These are phyloP conservation scores for Toxoplasma gondii DNA, from an alignment of 169 alveolate genomes.

Conservation along the genomic window DNA sequence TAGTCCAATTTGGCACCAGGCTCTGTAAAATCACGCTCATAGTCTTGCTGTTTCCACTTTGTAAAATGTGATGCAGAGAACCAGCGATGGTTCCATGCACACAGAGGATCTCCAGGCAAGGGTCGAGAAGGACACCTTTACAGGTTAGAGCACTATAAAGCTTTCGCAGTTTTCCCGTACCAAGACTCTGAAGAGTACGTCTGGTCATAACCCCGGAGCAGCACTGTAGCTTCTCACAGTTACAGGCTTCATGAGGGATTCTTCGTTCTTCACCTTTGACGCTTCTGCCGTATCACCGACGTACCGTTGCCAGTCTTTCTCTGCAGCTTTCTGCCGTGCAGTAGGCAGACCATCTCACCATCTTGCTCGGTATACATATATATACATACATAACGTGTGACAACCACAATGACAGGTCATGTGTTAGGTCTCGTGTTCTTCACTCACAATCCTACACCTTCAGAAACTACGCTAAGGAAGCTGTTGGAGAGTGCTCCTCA, in stretches of 20 bases:
- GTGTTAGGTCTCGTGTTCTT: neutral
- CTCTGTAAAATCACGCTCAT: too few species aligned
- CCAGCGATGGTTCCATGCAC: neutral
- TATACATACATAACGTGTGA: neutral
- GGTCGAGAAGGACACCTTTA: neutral
- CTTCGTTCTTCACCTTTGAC: too few species aligned
- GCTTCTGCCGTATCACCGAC: too few species aligned
- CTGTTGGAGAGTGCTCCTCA: neutral
- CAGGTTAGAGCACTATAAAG: neutral
- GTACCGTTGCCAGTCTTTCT: neutral
- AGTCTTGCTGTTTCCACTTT: too few species aligned
- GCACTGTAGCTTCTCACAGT: neutral
- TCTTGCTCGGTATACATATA: neutral
- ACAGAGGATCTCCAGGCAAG: neutral
- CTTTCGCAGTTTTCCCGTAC: neutral
- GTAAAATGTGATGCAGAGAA: neutral
- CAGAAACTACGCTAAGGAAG: neutral
- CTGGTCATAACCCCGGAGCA: neutral
- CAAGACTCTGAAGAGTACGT: neutral
- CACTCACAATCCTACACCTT: neutral
- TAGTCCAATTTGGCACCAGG: too few species aligned
- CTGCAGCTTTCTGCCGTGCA: neutral
- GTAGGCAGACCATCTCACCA: neutral
- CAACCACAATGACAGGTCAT: neutral
- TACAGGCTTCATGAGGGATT: too few species aligned